Evolutionary conservation across 768 basidiomycete species (phyloP).

Genomic region (Paxillus rubicundulus): DNA sequence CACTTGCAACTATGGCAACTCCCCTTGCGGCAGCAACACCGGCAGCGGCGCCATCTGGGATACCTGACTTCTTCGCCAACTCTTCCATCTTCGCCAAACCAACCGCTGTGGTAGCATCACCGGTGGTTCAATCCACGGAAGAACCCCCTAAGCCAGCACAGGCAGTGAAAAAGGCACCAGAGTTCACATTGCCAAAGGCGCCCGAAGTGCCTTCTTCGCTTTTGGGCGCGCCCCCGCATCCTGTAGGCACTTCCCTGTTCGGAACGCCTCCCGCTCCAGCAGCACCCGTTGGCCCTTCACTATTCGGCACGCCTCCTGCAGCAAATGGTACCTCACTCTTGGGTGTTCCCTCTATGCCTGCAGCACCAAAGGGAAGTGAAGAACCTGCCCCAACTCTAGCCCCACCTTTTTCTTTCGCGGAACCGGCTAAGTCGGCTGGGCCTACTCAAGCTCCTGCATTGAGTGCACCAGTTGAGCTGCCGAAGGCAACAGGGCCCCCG

Average conservation of each 20-base stretch:
- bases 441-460: conserved; percentile 8
- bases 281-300: conserved; percentile 4
- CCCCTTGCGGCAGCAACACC: conserved; percentile 10
- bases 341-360: background rate
- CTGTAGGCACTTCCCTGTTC: conserved; percentile 7
- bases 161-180: background rate
- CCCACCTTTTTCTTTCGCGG: conserved; percentile 31
- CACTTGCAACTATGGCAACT: background rate
- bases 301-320: conserved; percentile 8
- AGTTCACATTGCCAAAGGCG: conserved; percentile 6
- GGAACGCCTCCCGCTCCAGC: background rate
- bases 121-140: conserved; percentile 15
- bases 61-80: conserved; percentile 66
- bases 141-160: conserved; percentile 8
- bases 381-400: conserved; percentile 10
- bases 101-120: conserved; percentile 10
- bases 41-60: conserved; percentile 18
- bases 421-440: conserved; percentile 21
- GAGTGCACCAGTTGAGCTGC: conserved; percentile 9
- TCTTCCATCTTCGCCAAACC: conserved; percentile 48
- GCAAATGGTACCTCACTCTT: conserved; percentile 10
- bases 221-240: conserved; percentile 11
- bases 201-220: conserved; percentile 6
- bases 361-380: conserved; percentile 18
- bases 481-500: conserved; percentile 2